These are phyloP conservation scores for Nicotiana attenuata DNA, from an alignment of 257 asterid genomes.

Conservation along the genomic window DNA sequence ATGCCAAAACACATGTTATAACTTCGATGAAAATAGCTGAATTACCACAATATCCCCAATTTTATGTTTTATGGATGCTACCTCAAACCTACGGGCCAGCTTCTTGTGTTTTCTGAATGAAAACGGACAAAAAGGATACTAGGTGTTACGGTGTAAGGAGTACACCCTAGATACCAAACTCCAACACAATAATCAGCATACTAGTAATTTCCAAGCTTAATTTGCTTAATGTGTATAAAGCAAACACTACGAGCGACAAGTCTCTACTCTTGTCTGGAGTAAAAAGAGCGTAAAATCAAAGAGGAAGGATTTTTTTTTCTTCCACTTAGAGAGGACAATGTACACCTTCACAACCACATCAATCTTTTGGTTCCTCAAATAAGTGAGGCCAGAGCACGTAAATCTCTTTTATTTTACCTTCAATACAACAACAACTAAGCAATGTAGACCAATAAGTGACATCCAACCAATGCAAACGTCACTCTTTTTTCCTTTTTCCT, in stretches of 20 bases:
- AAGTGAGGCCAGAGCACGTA: no score
- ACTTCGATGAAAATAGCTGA: neutral
- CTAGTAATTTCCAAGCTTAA: neutral
- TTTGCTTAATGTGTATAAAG: no score
- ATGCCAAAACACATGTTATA: neutral
- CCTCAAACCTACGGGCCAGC: neutral
- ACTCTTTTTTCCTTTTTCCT: neutral
- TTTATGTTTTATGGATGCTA: neutral
- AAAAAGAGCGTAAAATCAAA: no score
- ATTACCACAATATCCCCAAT: neutral
- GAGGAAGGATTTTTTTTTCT: no score
- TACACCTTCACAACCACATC: no score
- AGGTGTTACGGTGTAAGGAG: neutral
- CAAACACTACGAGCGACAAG: no score
- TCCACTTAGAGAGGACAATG: no score
- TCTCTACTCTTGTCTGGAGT: no score
- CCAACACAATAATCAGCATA: neutral
- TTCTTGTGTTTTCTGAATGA: neutral
- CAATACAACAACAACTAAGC: neutral
- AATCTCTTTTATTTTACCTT: neutral
- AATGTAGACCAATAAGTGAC: neutral
- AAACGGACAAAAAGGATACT: neutral
- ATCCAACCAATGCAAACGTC: neutral
- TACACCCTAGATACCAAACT: neutral
- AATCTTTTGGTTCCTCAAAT: no score